Evolutionary conservation across 1,284 basidiomycete species (phyloP).

Genomic region (Phylloporus sp.): DNA sequence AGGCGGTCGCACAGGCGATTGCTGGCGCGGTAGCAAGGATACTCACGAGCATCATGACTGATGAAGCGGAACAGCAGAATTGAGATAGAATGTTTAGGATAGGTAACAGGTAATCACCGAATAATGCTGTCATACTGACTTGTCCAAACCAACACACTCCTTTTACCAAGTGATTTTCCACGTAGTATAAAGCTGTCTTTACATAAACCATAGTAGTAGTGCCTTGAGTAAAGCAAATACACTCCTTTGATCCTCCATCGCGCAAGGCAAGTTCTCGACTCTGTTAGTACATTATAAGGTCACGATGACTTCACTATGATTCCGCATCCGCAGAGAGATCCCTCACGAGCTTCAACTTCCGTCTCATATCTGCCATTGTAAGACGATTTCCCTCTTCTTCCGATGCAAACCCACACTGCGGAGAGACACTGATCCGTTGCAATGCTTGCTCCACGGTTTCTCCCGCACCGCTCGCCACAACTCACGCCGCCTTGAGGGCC

Average conservation of each 20-base stretch:
- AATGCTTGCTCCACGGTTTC: conserved; percentile 65
- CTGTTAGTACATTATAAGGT: no score
- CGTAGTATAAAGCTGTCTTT: no score
- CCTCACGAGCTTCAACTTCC: conserved; percentile 35
- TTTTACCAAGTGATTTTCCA: no score
- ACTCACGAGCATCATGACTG: conserved; percentile 41
- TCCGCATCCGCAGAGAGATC: conserved; percentile 37
- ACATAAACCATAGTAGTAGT: no score
- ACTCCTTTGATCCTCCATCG: no score
- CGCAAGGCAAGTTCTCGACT: no score
- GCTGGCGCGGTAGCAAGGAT: conserved; percentile 58
- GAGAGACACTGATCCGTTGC: conserved; percentile 71
- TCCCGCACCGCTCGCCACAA: conserved; percentile 60
- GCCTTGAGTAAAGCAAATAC: no score
- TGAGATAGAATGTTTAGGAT: not conserved
- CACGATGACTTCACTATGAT: conserved; percentile 30
- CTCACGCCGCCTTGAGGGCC: conserved; percentile 69
- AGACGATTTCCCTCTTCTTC: conserved; percentile 67
- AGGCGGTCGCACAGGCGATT: conserved; percentile 51
- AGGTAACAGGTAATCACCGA: no score
- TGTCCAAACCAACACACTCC: no score
- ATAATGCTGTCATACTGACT: no score
- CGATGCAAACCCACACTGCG: conserved; percentile 82
- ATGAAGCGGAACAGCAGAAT: conserved; percentile 19
- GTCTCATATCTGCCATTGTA: conserved; percentile 29